Evolutionary conservation across 345 rosid species (phyloP).

Genomic region (Gossypium sturtianum): DNA sequence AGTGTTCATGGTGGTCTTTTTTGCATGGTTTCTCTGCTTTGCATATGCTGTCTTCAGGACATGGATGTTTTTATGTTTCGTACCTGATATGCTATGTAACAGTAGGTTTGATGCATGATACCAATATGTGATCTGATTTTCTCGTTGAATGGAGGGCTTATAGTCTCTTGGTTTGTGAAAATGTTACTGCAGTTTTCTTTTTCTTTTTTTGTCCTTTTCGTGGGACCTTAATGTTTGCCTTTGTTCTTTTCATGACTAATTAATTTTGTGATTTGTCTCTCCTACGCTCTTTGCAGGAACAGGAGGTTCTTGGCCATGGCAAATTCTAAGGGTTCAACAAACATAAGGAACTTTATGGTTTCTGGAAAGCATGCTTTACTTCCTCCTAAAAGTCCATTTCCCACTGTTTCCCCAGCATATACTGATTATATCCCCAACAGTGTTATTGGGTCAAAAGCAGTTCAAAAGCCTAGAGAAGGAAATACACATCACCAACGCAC

Average conservation of each 20-base stretch:
- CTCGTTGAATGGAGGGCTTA: neutral
- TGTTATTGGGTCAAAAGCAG: slow-evolving; percentile 55
- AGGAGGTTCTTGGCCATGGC: slow-evolving; percentile 46
- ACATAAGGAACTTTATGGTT: slow-evolving; percentile 55
- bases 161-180: neutral
- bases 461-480: slow-evolving; percentile 59
- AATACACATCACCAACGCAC: slow-evolving; percentile 72
- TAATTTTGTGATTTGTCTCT: neutral
- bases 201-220: neutral
- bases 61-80: neutral
- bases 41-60: neutral
- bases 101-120: neutral
- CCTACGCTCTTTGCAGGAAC: slow-evolving; percentile 27
- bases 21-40: neutral
- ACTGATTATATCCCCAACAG: slow-evolving; percentile 56
- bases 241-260: neutral
- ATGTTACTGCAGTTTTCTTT: neutral
- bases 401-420: slow-evolving; percentile 57
- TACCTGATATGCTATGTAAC: neutral
- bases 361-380: slow-evolving; percentile 76
- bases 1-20: neutral
- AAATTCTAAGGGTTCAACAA: slow-evolving; percentile 73
- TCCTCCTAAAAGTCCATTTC: slow-evolving; percentile 93
- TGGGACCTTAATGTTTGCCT: neutral
- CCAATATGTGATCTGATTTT: neutral